A percentile compares a stretch with the other conserved stretches of the same genome.
Evolutionary conservation across 495 filamentous ascomycete genomes (phyloP).

Genomic region (Tetracladium setigerum): DNA sequence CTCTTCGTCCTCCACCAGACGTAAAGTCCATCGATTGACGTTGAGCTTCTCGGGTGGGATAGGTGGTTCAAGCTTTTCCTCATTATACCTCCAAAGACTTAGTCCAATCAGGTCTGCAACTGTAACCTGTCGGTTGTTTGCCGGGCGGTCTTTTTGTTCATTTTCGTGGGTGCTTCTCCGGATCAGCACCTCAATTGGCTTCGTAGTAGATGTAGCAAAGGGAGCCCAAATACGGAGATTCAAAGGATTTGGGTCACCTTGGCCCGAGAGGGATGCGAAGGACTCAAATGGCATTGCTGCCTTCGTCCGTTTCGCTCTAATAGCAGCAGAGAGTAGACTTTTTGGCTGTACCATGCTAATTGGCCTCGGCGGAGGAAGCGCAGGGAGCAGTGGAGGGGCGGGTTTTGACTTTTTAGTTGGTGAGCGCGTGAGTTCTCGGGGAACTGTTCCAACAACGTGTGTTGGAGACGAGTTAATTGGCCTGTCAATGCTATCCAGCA

Average conservation of each 20-base stretch:
- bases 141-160: slow-evolving; percentile 34
- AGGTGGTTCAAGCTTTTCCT: slow-evolving; percentile 69
- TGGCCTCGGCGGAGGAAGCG: slow-evolving; percentile 85
- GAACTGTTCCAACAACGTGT: slow-evolving; percentile 47
- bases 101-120: slow-evolving; percentile 89
- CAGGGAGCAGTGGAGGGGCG: slow-evolving; percentile 55
- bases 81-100: slow-evolving; percentile 76
- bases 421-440: slow-evolving; percentile 41
- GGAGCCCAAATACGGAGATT: slow-evolving; percentile 82
- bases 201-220: slow-evolving; percentile 63
- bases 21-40: slow-evolving; percentile 85
- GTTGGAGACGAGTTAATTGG: slow-evolving; percentile 37
- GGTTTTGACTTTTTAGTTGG: slow-evolving; percentile 55
- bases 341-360: slow-evolving; percentile 76
- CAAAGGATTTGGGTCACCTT: slow-evolving; percentile 74
- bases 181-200: slow-evolving; percentile 65
- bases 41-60: slow-evolving; percentile 64
- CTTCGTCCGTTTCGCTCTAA: slow-evolving; percentile 74
- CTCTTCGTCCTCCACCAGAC: slow-evolving; percentile 91
- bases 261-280: slow-evolving; percentile 80
- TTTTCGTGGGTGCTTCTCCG: slow-evolving; percentile 67
- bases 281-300: slow-evolving; percentile 75
- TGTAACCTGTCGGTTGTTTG: slow-evolving; percentile 54
- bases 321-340: slow-evolving; percentile 56
- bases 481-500: slow-evolving; percentile 41